Evolutionary conservation across 2,329 filamentous ascomycete genomes (phyloP), one percentile per base, ranked within the genome.

Genomic region (Thermomyces lanuginosus): DNA sequence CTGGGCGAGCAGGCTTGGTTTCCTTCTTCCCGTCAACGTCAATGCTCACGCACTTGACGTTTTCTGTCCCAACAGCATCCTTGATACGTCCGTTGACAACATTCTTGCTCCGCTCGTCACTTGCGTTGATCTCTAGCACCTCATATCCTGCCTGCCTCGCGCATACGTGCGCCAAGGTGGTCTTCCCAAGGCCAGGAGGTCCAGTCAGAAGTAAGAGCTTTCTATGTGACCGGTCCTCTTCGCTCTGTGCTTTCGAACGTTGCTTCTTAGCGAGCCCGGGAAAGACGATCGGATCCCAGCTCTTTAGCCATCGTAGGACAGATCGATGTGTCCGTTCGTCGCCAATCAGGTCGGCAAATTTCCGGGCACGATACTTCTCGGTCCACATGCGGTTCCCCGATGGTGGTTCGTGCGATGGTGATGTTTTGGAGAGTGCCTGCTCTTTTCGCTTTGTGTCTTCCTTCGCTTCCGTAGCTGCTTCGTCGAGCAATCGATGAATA

Each of bases 91-190:
- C 82, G 46, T 80, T 89, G 18, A 98, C 89, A 2, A 98, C 82
- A 43, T 86, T 74, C 16, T 69, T 67, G 45, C 82, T 92, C 42
- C 89, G 69, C 46, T 98, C 91, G 45, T 98, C 89, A 42, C 86
- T 95, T 6, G 91, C 89, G 43, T 98, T 98, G 55, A 98, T 92
- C 49, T 98, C 89, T 46, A 95, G 69, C 1, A 92, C 79, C 44
- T 95, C 89, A 43, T 98, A 98, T 0, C 89, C 89, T 4, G 89
- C 89, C 53, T 98, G 89, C 39, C 66, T 75, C 0, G 91, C 91
- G 48, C 89, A 95, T 0, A 98, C 89, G 52, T 98, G 89, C 2
- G 89, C 89, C 24, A 98, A 53, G 0, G 89, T 98, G 0, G 89
- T 98, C 59, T 98, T 98, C 15, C 89, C 89, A 7, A 98, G 60